These are phyloP conservation scores for Pseudohyphozyma bogoriensis DNA, from an alignment of 768 basidiomycete genomes.

Conservation along the genomic window DNA sequence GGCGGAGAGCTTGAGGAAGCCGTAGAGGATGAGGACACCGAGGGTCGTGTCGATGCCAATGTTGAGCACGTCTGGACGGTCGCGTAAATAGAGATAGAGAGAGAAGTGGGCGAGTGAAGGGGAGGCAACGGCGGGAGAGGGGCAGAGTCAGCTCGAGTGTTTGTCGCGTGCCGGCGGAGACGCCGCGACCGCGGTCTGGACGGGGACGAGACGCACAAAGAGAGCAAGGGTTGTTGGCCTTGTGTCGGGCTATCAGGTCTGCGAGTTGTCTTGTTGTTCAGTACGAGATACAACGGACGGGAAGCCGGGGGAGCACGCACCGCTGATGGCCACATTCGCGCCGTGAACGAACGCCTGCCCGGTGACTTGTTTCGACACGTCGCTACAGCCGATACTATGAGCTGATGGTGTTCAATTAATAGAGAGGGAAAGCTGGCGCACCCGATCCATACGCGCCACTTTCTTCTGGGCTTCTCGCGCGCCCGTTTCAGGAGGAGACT, in stretches of 20 bases:
- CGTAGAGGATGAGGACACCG: slow-evolving; percentile 68
- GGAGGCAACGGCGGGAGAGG: background rate
- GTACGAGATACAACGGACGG: background rate
- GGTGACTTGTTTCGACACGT: slow-evolving; percentile 81
- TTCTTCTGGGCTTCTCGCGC: slow-evolving; percentile 69
- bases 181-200: background rate
- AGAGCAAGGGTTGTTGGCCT: slow-evolving; percentile 66
- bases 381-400: slow-evolving; percentile 47
- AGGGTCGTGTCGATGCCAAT: slow-evolving; percentile 84
- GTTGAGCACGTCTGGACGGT: slow-evolving; percentile 76
- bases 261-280: slow-evolving; percentile 34
- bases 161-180: background rate
- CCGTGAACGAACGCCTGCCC: slow-evolving; percentile 65
- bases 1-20: slow-evolving; percentile 43
- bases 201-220: slow-evolving; percentile 20
- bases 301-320: slow-evolving; percentile 1
- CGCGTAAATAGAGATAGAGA: no score
- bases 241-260: slow-evolving; percentile 58
- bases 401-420: slow-evolving; percentile 34
- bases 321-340: slow-evolving; percentile 48
- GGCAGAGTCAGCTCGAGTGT: slow-evolving; percentile 36
- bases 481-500: slow-evolving; percentile 83
- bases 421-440: background rate
- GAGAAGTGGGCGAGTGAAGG: background rate
- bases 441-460: slow-evolving; percentile 82